Percentiles rank a stretch among this genome's conserved stretches.
phyloP scores from a whole-genome alignment of 2,329 filamentous ascomycete genomes.

The Rachicladosporium sp. region DNA sequence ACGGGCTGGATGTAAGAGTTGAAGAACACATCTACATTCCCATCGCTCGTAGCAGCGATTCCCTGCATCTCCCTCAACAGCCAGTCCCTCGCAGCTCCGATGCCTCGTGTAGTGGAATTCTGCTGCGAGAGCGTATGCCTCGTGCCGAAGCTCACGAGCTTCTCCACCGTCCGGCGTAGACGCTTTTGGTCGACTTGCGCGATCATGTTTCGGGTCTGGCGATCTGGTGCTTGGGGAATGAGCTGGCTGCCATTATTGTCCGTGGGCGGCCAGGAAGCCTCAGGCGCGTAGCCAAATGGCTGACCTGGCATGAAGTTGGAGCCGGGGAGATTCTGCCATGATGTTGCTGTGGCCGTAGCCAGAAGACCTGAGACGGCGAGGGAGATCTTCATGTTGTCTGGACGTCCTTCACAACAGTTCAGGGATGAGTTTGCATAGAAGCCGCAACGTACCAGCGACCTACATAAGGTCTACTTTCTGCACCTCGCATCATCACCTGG shows the following conservation, averaged over 20 bases:
- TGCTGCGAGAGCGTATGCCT: slow-evolving; percentile 44
- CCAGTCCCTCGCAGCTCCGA: slow-evolving; percentile 47
- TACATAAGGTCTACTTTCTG: no score
- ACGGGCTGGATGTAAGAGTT: slow-evolving; percentile 40
- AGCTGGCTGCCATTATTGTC: slow-evolving; percentile 24
- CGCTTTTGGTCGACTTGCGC: slow-evolving; percentile 29
- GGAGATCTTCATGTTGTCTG: no score
- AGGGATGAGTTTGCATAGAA: no score
- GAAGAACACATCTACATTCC: slow-evolving; percentile 39
- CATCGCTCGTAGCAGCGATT: slow-evolving; percentile 37
- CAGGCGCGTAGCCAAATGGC: slow-evolving; percentile 12
- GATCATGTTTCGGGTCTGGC: slow-evolving; percentile 29
- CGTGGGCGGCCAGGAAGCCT: slow-evolving; percentile 29
- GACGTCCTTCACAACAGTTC: no score
- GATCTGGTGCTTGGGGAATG: slow-evolving; percentile 29
- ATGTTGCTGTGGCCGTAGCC: slow-evolving; percentile 3
- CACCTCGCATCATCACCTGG: no score
- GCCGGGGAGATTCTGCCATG: slow-evolving; percentile 17
- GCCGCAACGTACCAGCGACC: no score
- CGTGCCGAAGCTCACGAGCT: slow-evolving; percentile 45
- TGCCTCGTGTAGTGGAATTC: slow-evolving; percentile 39
- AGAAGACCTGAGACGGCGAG: background rate
- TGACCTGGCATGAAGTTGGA: slow-evolving; percentile 11
- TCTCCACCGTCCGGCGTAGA: slow-evolving; percentile 40
- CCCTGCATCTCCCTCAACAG: slow-evolving; percentile 38